A percentile compares a stretch with the other conserved stretches of the same genome.
Evolutionary conservation across 2,329 filamentous ascomycete species (phyloP).

Genomic region (Microdochium bolleyi): DNA sequence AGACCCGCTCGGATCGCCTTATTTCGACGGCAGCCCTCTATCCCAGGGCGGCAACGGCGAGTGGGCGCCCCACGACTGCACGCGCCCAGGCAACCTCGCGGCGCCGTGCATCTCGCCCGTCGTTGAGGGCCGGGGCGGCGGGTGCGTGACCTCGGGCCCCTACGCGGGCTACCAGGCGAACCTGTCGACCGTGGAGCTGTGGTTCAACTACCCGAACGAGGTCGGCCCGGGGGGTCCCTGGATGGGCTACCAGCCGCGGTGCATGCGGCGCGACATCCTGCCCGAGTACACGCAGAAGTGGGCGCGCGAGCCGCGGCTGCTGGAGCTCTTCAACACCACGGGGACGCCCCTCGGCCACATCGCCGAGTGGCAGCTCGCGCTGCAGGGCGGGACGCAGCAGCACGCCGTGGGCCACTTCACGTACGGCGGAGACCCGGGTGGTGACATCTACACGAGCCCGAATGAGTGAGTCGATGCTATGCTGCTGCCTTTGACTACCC

Average conservation of each 20-base stretch:
- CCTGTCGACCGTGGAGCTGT: conserved; percentile 11
- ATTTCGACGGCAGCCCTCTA: conserved; percentile 27
- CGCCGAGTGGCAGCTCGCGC: conserved; percentile 21
- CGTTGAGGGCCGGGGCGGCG: conserved; percentile 39
- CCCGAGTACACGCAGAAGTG: background rate
- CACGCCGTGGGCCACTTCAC: conserved; percentile 19
- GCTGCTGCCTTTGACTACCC: conserved; percentile 4
- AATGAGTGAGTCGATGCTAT: conserved; percentile 12
- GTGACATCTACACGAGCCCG: conserved; percentile 9
- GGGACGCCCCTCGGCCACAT: background rate
- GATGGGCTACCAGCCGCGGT: conserved; percentile 7
- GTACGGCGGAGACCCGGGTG: conserved; percentile 17
- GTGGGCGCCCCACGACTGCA: conserved; percentile 6
- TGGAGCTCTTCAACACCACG: conserved; percentile 15
- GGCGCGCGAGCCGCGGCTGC: background rate
- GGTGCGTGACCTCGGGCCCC: conserved; percentile 43
- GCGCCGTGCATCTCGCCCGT: conserved; percentile 21
- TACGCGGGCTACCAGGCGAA: conserved; percentile 22
- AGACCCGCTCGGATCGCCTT: conserved; percentile 21
- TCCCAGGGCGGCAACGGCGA: conserved; percentile 23
- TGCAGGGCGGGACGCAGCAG: conserved; percentile 24
- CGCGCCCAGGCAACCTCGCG: conserved; percentile 18
- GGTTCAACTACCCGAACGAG: conserved; percentile 18
- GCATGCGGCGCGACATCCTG: conserved; percentile 6
- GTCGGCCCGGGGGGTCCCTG: conserved; percentile 13